Percentiles rank a stretch among this genome's conserved stretches.
phyloP scores from a whole-genome alignment of 2,329 filamentous ascomycete genomes.

The Colletotrichum sp. region DNA sequence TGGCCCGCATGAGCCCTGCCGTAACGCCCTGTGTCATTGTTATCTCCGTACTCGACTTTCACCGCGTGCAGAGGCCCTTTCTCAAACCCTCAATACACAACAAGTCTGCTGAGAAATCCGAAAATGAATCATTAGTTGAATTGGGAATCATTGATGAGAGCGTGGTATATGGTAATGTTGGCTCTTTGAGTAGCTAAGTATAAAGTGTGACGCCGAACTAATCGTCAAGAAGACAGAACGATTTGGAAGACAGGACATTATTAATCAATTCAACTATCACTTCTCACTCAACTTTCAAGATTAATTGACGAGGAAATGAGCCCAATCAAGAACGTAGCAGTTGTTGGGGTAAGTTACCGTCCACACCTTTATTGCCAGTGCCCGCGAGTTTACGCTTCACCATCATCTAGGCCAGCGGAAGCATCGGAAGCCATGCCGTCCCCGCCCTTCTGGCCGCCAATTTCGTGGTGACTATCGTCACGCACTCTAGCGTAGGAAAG shows the following conservation, averaged over 20 bases:
- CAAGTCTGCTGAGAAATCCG: neutral
- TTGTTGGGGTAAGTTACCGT: neutral
- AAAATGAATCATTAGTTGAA: neutral
- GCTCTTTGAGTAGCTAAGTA: neutral
- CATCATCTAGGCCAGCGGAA: neutral
- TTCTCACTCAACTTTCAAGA: fast-evolving
- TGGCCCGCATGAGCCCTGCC: fast-evolving
- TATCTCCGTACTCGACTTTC: neutral
- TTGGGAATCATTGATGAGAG: fast-evolving
- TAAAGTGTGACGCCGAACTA: fast-evolving
- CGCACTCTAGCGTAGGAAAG: neutral
- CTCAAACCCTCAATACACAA: neutral
- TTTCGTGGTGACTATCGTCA: neutral
- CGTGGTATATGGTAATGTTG: fast-evolving
- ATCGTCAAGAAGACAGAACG: fast-evolving
- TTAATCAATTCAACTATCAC: fast-evolving
- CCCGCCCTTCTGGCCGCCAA: neutral
- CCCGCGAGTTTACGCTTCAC: fast-evolving
- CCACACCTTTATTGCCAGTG: fast-evolving
- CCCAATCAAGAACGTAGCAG: neutral
- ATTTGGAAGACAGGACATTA: neutral
- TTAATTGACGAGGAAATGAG: neutral
- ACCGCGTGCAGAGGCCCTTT: fast-evolving
- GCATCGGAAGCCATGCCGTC: neutral
- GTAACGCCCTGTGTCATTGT: neutral